phyloP scores from a whole-genome alignment of 2,329 filamentous ascomycete genomes.

The Clonostachys sp. region DNA sequence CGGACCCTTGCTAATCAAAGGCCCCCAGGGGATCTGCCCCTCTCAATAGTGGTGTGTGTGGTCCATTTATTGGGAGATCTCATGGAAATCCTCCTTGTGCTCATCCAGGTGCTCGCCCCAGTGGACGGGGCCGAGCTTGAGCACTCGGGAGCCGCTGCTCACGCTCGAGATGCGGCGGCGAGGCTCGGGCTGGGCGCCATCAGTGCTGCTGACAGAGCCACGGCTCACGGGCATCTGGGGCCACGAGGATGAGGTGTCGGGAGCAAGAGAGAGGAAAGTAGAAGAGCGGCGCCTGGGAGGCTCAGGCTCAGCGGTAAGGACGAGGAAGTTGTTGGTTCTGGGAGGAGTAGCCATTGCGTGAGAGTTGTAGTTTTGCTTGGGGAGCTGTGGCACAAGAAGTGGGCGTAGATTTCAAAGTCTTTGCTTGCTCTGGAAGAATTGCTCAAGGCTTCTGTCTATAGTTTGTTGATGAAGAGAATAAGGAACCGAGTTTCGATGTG shows the following conservation, averaged over 20 bases:
- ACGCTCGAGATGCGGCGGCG: conserved; percentile 32
- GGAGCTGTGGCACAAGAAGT: no score
- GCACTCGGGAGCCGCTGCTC: conserved; percentile 41
- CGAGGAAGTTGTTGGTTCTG: no score
- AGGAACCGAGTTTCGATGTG: no score
- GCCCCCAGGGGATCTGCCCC: no score
- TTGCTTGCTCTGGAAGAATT: no score
- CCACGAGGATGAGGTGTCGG: conserved; percentile 51
- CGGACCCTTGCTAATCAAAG: no score
- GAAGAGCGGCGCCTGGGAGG: conserved; percentile 4
- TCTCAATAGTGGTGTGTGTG: no score
- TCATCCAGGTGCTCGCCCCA: conserved; percentile 55
- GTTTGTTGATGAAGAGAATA: no score
- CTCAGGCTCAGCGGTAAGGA: neutral
- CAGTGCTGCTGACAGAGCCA: conserved; percentile 12
- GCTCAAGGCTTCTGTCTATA: no score
- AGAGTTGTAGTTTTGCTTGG: no score
- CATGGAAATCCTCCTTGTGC: conserved; percentile 52
- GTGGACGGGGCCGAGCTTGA: conserved; percentile 62
- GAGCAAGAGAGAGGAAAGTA: conserved; percentile 53
- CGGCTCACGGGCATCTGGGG: conserved; percentile 33
- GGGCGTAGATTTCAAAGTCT: no score
- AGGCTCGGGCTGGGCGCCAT: conserved; percentile 15
- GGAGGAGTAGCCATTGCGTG: no score
- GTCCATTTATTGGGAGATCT: conserved; percentile 21